A percentile compares a stretch with the other conserved stretches of the same genome.
Conservation (phyloP, 2,329 filamentous ascomycete genomes). For the Cladosporium sp. region DNA sequence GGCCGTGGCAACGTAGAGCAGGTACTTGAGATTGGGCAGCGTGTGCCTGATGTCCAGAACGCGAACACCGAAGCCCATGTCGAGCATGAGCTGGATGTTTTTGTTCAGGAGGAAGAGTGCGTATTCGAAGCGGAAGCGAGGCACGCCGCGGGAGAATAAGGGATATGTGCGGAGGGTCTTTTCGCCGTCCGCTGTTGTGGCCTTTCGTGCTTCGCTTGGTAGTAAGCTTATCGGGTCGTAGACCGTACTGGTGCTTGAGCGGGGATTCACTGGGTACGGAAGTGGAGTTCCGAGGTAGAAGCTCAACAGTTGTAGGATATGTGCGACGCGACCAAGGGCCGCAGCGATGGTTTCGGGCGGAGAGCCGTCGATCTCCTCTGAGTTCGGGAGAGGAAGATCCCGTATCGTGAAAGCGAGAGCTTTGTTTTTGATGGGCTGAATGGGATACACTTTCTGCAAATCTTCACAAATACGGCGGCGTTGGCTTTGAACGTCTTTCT, state of each 20-base stretch:
- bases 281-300: slow-evolving; percentile 74
- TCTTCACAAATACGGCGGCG: slow-evolving; percentile 83
- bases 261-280: slow-evolving; percentile 69
- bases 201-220: slow-evolving; percentile 20
- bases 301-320: slow-evolving; percentile 68
- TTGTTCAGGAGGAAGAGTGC: slow-evolving; percentile 96
- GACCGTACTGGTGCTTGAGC: slow-evolving; percentile 68
- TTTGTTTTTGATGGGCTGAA: slow-evolving; percentile 58
- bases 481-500: slow-evolving; percentile 72
- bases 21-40: slow-evolving; percentile 85
- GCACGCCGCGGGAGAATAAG: slow-evolving; percentile 63
- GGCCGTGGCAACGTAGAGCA: slow-evolving; percentile 82
- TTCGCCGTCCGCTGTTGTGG: slow-evolving; percentile 18
- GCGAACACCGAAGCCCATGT: slow-evolving; percentile 60
- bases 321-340: slow-evolving; percentile 72
- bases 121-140: slow-evolving; percentile 87
- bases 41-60: slow-evolving; percentile 89
- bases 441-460: slow-evolving; percentile 70
- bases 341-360: slow-evolving; percentile 71
- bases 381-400: slow-evolving; percentile 71
- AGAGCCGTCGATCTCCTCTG: slow-evolving; percentile 59
- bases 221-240: slow-evolving; percentile 60
- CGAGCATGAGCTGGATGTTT: slow-evolving; percentile 68
- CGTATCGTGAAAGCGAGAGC: slow-evolving; percentile 80
- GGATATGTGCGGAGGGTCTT: slow-evolving; percentile 56